Base-by-base conservation (phyloP, 2,329 filamentous ascomycete genomes). In the Onygena corvina region DNA sequence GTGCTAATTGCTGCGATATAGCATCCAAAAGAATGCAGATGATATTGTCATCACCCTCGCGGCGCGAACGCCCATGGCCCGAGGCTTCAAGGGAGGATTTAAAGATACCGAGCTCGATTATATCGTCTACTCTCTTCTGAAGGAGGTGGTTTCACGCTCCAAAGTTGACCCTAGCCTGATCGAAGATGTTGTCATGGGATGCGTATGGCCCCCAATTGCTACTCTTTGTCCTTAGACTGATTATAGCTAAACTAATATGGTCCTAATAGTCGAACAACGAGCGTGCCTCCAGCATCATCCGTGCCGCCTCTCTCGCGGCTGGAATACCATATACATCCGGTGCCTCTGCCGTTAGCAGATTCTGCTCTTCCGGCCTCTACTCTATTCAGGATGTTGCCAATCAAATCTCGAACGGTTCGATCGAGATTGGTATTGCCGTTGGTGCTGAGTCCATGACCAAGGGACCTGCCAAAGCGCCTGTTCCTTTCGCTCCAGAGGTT, bases 11-110 rank as follows among this genome's bases (percentile, higher is more conserved):
- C 2, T 29, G 7, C 12, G 46, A 6, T 49, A 6, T 59, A 94
- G 88, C 63, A 88, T 86, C 51, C 81, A 86, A 59, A 89, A 96
- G 75, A 93, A 94, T 68, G 80, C 89, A 58, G 90, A 96, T 66
- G 92, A 98, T 73, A 77, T 98, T 49, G 92, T 98, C 65, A 94
- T 96, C 63, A 98, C 92, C 5, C 79, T 93, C 51, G 90, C 90
- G 23, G 74, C 89, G 60, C 85, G 92, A 50, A 95, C 90, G 23
- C 88, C 92, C 0, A 76, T 98, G 54, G 76, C 83, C 63, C 96
- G 95, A 73, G 88, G 79, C 47, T 76, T 76, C 66, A 95, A 94
- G 76, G 90, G 92, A 57, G 87, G 88, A 35, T 84, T 98, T 75
- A 96, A 95, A 74, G 90, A 98, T 67, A 93, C 88, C 4, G 77